Base-by-base conservation (phyloP, 208 protist genomes). In the Acanthamoeba lenticulata region DNA sequence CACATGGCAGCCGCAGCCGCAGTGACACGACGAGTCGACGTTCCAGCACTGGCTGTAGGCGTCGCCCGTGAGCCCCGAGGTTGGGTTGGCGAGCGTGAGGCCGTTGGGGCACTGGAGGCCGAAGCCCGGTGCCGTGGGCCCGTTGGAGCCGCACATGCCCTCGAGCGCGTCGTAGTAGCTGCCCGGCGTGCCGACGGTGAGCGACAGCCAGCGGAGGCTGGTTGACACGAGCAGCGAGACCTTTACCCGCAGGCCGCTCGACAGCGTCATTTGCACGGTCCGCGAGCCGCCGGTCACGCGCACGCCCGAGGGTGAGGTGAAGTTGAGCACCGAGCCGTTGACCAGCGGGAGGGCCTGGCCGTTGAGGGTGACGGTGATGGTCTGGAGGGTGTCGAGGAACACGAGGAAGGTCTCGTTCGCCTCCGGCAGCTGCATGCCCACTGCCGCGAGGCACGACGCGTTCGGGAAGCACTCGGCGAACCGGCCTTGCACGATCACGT, bases 51-150 rank as follows among this genome's bases (percentile, higher is more conserved):
- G 29, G 45, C 17, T 36, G 45, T 47, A 90, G 55, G 32, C 15
- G 40, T 90, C 29, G 36, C 27, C 40, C 36, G 32, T 24, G 45
- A 27, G n/a, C 21, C 29, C 49, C 32, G n/a, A n/a, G n/a, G 81
- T 90, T 13, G 81, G 81, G 32, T 62, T 57, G 81, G 19, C 32
- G 45, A 52, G 27, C 44, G 36, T 65, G 32, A n/a, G 55, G 32
- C 55, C 49, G 55, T 90, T 65, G n/a, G 81, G 81, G 47, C 55
- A 90, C 81, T 67, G 45, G 47, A 90, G 81, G 81, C 55, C 47
- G 55, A 67, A 90, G 24, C 81, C 49, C 34, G 81, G 49, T 7
- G 36, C 19, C n/a, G 27, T 2, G 57, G 1, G 29, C 44, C 81
- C 34, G 55, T 65, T 90, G 34, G 29, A n/a, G 4, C 81, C 55